Base-by-base conservation (phyloP, 768 basidiomycete species). In the Boletus sp. region DNA sequence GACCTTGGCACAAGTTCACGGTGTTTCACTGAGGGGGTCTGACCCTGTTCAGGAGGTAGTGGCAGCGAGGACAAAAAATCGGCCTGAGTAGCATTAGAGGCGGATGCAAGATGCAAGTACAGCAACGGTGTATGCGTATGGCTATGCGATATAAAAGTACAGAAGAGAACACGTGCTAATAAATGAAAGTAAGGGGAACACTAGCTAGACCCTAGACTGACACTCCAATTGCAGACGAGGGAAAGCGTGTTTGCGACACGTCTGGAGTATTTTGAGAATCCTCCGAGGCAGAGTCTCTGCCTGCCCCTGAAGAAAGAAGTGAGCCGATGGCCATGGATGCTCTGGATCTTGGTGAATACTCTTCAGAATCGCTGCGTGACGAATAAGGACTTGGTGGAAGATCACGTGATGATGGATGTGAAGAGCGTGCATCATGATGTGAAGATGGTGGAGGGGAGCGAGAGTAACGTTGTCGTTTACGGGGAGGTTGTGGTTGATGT, bases 271-370 rank as follows among this genome's bases (percentile, higher is more conserved):
- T 64, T 62, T 64, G 67, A 20, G 58, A 33, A 45, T 72, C 71
- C 5, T 74, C 72, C 5, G 58, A 60, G 44, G 30, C 54, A 46
- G 65, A 24, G 47, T 74, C 72, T 57, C 64, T 67, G 36, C 56
- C 58, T 32, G 70, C 78, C 67, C 51, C 81, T 63, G 64, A 76
- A 57, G 85, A 82, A 24, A 90, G 78, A 32, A 92, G 73, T 1
- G 88, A 88, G 29, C 86, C 89, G 63, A 92, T 91, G 44, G 87
- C 84, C 90, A 92, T 92, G 37, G 86, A 85, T 15, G 82, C 83
- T 54, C 85, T 78, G 52, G 87, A 84, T 47, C 85, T 81, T 44
- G 88, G 87, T 1, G 88, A 90, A 63, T 82, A 86, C 59, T 84
- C 84, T 48, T 82, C 82, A 15, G 86, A 85, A 55, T 84, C 82